A percentile compares a stretch with the other conserved stretches of the same genome.
Conservation (phyloP, 208 protist genomes). For the Acanthamoeba castellanii region DNA sequence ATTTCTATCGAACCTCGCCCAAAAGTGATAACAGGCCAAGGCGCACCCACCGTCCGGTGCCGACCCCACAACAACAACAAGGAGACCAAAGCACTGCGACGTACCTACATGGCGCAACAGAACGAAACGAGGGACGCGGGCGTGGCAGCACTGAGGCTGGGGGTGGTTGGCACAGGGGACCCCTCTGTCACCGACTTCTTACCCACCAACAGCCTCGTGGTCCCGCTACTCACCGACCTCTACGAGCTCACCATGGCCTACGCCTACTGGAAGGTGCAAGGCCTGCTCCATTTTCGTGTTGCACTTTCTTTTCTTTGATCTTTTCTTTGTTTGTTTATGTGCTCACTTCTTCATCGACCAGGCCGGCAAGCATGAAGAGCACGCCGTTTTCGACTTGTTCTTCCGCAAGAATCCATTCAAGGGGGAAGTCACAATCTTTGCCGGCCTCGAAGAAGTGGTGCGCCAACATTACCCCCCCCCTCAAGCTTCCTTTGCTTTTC, state of each 20-base stretch:
- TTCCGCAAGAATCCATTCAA: constrained; percentile 93
- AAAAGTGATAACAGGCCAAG: no score
- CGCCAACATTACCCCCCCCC: not conserved
- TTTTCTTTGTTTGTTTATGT: not conserved
- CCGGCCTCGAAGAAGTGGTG: constrained; percentile 88
- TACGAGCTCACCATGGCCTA: constrained; percentile 91
- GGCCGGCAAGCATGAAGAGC: constrained; percentile 81
- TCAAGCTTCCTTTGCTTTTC: not conserved
- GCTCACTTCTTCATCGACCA: constrained; percentile 79
- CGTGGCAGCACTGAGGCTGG: not conserved
- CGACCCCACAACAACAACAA: no score
- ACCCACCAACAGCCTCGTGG: constrained; percentile 52
- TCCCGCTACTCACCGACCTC: constrained; percentile 64
- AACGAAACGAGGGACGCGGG: not conserved
- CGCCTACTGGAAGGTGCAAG: constrained; percentile 85
- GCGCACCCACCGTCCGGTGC: no score
- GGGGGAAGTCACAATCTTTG: constrained; percentile 92
- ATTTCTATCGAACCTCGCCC: no score
- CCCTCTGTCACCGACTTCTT: not conserved
- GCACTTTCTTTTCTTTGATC: not conserved
- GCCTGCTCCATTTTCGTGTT: not conserved
- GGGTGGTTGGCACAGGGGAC: not conserved
- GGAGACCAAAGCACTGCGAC: no score
- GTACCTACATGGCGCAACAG: not conserved
- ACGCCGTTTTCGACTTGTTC: constrained; percentile 92